Conservation (phyloP, 371 early-diverging fungal species). For the Circinella minor region DNA sequence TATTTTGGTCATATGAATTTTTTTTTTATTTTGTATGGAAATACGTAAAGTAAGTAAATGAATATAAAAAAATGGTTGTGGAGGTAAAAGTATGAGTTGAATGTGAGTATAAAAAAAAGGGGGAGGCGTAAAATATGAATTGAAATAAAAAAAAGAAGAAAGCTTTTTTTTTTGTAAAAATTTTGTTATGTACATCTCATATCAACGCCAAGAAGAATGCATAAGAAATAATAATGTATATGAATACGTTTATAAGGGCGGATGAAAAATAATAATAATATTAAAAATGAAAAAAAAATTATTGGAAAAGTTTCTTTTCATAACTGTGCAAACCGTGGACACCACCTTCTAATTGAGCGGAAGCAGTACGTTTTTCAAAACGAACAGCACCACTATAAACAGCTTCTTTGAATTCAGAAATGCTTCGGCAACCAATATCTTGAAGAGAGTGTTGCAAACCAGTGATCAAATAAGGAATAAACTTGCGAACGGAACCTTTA, state of each 20-base stretch:
- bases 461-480: conserved; percentile 86
- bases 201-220: neutral
- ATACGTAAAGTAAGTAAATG: neutral
- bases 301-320: conserved; percentile 81
- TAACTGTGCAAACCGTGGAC: conserved; percentile 92
- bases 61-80: neutral
- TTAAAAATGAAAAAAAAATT: neutral
- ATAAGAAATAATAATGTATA: no score
- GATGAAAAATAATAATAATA: neutral
- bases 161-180: neutral
- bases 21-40: neutral
- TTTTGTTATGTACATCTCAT: conserved; percentile 1
- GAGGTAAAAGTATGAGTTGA: neutral
- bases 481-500: conserved; percentile 94
- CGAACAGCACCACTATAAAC: conserved; percentile 79
- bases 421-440: conserved; percentile 86
- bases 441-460: conserved; percentile 97
- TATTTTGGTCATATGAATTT: neutral
- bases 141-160: neutral
- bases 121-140: neutral
- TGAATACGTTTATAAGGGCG: no score
- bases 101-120: neutral
- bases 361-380: conserved; percentile 93
- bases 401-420: conserved; percentile 67
- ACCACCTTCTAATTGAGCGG: conserved; percentile 96